A percentile compares a stretch with the other conserved stretches of the same genome.
phyloP scores from a whole-genome alignment of 352 stramenopile species.

The Globisporangium paddicum region DNA sequence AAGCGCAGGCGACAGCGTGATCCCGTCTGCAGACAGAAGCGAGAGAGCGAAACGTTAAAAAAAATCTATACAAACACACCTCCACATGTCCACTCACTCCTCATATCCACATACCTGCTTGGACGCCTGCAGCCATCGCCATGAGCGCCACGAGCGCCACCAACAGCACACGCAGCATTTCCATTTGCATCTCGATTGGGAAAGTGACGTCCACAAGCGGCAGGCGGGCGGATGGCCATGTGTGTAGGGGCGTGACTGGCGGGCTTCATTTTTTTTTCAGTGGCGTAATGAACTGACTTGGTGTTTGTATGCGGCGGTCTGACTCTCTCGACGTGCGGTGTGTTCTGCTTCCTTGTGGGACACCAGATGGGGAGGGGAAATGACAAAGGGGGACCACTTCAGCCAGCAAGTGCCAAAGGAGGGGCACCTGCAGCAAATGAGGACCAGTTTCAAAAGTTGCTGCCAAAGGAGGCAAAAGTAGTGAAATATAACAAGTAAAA shows the following conservation, averaged over 20 bases:
- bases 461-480: too few species aligned
- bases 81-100: background rate
- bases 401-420: too few species aligned
- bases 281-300: background rate
- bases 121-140: background rate
- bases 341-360: background rate
- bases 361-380: too few species aligned
- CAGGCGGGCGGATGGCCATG: background rate
- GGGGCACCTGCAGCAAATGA: too few species aligned
- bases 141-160: background rate
- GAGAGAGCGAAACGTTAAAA: too few species aligned
- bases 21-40: background rate
- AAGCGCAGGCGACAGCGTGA: constrained; percentile 10
- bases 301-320: background rate
- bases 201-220: background rate
- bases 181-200: background rate
- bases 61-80: too few species aligned
- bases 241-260: background rate
- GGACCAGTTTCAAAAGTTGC: too few species aligned
- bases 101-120: background rate
- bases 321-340: background rate
- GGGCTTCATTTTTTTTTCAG: background rate
- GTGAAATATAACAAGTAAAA: too few species aligned
- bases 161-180: background rate
- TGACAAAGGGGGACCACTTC: too few species aligned